phyloP scores from a whole-genome alignment of 306 rosid species.

The Casuarina cunninghamiana region DNA sequence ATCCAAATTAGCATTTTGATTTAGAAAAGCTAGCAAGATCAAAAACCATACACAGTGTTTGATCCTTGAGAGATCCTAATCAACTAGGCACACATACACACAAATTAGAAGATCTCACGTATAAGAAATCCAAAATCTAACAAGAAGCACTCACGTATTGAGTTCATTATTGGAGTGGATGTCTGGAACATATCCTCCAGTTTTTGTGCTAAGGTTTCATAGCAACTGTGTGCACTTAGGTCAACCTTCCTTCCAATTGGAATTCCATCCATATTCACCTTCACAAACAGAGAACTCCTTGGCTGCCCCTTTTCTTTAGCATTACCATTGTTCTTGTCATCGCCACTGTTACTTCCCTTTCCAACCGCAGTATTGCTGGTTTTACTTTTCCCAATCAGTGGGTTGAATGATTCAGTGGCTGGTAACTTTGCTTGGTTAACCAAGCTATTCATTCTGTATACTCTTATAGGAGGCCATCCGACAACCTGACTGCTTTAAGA shows the following conservation, averaged over 20 bases:
- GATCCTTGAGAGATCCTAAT: not conserved
- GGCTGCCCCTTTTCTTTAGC: constrained; percentile 46
- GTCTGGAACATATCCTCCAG: constrained; percentile 85
- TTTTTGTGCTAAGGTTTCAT: constrained; percentile 63
- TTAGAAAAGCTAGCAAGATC: constrained; percentile 5
- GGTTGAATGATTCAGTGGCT: constrained; percentile 48
- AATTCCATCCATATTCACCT: constrained; percentile 92
- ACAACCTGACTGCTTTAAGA: constrained; percentile 73
- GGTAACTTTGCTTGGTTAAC: constrained; percentile 60
- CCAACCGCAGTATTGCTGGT: constrained; percentile 29
- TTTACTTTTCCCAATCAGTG: constrained; percentile 44
- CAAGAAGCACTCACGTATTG: constrained; percentile 50
- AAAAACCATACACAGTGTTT: constrained; percentile 3
- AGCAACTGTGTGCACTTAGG: constrained; percentile 71
- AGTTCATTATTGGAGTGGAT: constrained; percentile 43
- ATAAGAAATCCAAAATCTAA: constrained; percentile 13
- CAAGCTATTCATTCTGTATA: constrained; percentile 76
- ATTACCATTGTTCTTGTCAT: constrained; percentile 38
- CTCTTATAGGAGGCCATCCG: constrained; percentile 96
- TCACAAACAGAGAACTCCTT: constrained; percentile 64
- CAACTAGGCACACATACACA: constrained; percentile 6
- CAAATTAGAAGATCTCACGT: constrained; percentile 6
- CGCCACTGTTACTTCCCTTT: constrained; percentile 37
- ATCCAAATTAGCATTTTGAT: not conserved
- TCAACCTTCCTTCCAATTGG: constrained; percentile 91